phyloP scores from a whole-genome alignment of 768 basidiomycete genomes.

The Tubosaeta brunneosetosa region DNA sequence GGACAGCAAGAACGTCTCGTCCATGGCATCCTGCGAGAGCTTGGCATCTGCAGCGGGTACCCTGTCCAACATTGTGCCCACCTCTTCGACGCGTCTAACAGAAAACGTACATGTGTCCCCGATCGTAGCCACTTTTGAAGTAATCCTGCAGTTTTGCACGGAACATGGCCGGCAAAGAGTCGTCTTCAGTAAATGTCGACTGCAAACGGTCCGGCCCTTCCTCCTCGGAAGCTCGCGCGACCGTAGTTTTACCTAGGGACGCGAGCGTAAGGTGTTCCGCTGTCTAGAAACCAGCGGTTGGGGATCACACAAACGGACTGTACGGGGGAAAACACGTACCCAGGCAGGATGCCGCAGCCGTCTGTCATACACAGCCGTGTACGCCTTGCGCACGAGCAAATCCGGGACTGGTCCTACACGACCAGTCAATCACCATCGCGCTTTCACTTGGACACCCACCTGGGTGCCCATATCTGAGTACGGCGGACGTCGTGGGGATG shows the following conservation, averaged over 20 bases:
- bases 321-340: conserved; percentile 43
- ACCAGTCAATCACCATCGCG: conserved; percentile 3
- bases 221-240: conserved; percentile 31
- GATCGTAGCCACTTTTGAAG: conserved; percentile 89
- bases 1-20: conserved; percentile 91
- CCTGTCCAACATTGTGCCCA: conserved; percentile 39
- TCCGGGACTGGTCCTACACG: conserved; percentile 80
- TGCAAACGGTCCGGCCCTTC: conserved; percentile 63
- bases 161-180: conserved; percentile 67
- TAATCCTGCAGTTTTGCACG: conserved; percentile 85
- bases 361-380: conserved; percentile 88
- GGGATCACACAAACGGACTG: not conserved
- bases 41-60: conserved; percentile 97
- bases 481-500: conserved; percentile 18
- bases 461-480: conserved; percentile 45
- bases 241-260: conserved; percentile 53
- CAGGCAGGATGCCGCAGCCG: conserved; percentile 88
- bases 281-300: conserved; percentile 48
- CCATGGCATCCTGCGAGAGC: conserved; percentile 85
- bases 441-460: conserved; percentile 7
- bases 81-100: not conserved
- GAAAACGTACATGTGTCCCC: conserved; percentile 85
- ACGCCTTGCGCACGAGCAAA: conserved; percentile 72
- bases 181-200: conserved; percentile 82
- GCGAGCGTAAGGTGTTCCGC: conserved; percentile 90